These are phyloP conservation scores for Fusarium temperatum DNA, from an alignment of 2,329 filamentous ascomycete species.

Conservation along the genomic window DNA sequence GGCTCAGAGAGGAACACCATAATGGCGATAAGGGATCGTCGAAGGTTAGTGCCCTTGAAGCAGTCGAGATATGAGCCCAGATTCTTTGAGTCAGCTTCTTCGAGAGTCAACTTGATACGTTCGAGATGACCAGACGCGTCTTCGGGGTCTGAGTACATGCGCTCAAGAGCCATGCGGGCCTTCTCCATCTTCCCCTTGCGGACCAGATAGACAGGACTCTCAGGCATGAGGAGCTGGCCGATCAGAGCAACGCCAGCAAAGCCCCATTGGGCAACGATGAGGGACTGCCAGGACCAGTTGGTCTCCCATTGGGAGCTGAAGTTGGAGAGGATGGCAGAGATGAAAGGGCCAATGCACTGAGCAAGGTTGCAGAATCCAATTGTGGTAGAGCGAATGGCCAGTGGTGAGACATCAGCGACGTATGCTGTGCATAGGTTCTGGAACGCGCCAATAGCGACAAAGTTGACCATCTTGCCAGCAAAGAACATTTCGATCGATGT, in stretches of 20 bases:
- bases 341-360: conserved; percentile 52
- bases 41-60: conserved; percentile 54
- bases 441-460: conserved; percentile 48
- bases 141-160: conserved; percentile 54
- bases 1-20: conserved; percentile 55
- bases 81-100: conserved; percentile 48
- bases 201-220: conserved; percentile 60
- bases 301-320: conserved; percentile 48
- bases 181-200: conserved; percentile 48
- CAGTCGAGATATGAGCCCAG: conserved; percentile 53
- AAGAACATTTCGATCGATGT: conserved; percentile 46
- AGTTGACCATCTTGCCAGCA: conserved; percentile 44
- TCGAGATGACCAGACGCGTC: conserved; percentile 51
- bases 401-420: conserved; percentile 50
- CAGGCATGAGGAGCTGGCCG: conserved; percentile 54
- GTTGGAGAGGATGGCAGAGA: conserved; percentile 50
- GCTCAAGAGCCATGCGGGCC: conserved; percentile 47
- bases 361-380: conserved; percentile 52
- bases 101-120: conserved; percentile 58
- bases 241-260: conserved; percentile 48
- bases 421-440: conserved; percentile 51
- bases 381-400: conserved; percentile 48
- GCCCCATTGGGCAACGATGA: conserved; percentile 54
- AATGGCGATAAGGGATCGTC: conserved; percentile 53
- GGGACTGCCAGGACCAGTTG: conserved; percentile 53